phyloP scores from a whole-genome alignment of 306 rosid genomes.

The Lathyrus aphaca region DNA sequence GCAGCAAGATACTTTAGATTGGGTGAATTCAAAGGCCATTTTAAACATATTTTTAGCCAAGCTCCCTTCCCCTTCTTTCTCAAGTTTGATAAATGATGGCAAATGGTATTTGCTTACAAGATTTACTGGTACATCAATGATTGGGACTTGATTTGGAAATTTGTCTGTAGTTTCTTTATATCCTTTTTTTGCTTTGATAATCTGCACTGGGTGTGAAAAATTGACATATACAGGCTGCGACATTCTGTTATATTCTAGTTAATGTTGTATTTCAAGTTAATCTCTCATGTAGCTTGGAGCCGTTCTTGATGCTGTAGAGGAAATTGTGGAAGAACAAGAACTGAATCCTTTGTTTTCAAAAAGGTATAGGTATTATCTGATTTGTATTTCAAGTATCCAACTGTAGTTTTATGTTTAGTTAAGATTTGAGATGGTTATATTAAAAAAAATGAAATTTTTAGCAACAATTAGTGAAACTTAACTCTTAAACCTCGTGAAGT shows the following conservation, averaged over 20 bases:
- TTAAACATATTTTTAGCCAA: background rate
- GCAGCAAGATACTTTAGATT: conserved; percentile 6
- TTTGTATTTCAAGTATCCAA: conserved; percentile 31
- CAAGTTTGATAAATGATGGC: background rate
- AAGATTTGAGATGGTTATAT: conserved; percentile 21
- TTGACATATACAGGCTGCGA: conserved; percentile 1
- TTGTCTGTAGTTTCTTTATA: background rate
- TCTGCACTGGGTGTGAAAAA: background rate
- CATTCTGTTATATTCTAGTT: conserved; percentile 5
- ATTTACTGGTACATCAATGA: background rate
- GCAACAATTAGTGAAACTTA: conserved; percentile 6
- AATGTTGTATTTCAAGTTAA: conserved; percentile 35
- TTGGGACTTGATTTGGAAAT: background rate
- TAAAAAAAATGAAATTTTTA: background rate
- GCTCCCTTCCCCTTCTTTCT: background rate
- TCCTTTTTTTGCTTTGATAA: background rate
- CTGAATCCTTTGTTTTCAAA: conserved; percentile 63
- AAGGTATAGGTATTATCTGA: conserved; percentile 55
- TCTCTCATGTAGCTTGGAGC: conserved; percentile 65
- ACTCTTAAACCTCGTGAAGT: conserved; percentile 24
- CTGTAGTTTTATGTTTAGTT: conserved; percentile 20
- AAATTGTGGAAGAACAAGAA: conserved; percentile 75
- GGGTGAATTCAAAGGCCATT: conserved; percentile 1
- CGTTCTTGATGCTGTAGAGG: conserved; percentile 75
- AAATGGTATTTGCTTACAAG: background rate